phyloP scores from a whole-genome alignment of 2,329 filamentous ascomycete species.

The Colletotrichum scovillei region DNA sequence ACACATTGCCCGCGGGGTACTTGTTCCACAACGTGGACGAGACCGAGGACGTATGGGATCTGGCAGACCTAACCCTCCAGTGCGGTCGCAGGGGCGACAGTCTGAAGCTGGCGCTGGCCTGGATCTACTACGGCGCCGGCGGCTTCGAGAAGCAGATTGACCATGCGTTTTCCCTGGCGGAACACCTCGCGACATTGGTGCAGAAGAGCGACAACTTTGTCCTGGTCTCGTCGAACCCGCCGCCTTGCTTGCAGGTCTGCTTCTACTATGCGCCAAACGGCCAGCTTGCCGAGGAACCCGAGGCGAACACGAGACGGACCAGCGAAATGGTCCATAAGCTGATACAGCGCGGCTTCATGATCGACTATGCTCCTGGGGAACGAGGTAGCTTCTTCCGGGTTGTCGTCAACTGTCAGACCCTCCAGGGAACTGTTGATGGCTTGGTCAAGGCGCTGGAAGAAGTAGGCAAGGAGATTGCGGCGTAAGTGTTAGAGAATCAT shows the following conservation, averaged over 20 bases:
- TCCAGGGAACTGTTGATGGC: slow-evolving; percentile 61
- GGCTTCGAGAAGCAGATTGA: slow-evolving; percentile 81
- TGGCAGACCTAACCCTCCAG: slow-evolving; percentile 93
- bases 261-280: slow-evolving; percentile 83
- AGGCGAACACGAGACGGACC: slow-evolving; percentile 62
- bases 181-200: slow-evolving; percentile 73
- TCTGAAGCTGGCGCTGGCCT: slow-evolving; percentile 87
- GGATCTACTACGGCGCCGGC: slow-evolving; percentile 86
- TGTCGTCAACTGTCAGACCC: slow-evolving; percentile 68
- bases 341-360: slow-evolving; percentile 66
- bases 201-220: slow-evolving; percentile 68
- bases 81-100: slow-evolving; percentile 89
- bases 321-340: slow-evolving; percentile 60
- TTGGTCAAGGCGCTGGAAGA: slow-evolving; percentile 65
- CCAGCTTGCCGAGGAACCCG: slow-evolving; percentile 52
- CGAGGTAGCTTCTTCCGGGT: slow-evolving; percentile 69
- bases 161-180: slow-evolving; percentile 77
- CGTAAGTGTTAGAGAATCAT: neutral
- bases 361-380: slow-evolving; percentile 69
- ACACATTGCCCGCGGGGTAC: slow-evolving; percentile 89
- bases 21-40: slow-evolving; percentile 74
- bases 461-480: slow-evolving; percentile 48
- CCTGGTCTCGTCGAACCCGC: slow-evolving; percentile 79
- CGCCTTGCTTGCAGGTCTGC: slow-evolving; percentile 93
- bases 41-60: slow-evolving; percentile 78